These are phyloP conservation scores for Podaxis rugospora DNA, from an alignment of 768 basidiomycete genomes.

Conservation along the genomic window DNA sequence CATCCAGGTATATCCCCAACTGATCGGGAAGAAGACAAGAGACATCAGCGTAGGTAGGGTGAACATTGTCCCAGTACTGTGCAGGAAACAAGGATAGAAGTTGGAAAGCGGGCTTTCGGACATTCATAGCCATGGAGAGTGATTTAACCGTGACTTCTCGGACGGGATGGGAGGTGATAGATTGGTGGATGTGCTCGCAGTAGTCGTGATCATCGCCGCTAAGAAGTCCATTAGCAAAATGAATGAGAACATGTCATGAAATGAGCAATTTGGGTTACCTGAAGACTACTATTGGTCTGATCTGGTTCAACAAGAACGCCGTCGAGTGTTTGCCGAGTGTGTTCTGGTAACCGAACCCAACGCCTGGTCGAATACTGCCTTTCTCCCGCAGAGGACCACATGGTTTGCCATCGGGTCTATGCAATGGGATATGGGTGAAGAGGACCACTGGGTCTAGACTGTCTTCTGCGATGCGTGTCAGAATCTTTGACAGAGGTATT, in stretches of 20 bases:
- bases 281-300: conserved; percentile 69
- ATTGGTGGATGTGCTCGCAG: conserved; percentile 65
- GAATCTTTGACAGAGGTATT: neutral
- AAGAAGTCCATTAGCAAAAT: conserved; percentile 12
- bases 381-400: conserved; percentile 81
- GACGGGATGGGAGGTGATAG: conserved; percentile 20
- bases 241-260: neutral
- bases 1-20: conserved; percentile 64
- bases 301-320: conserved; percentile 55
- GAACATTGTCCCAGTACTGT: conserved; percentile 9
- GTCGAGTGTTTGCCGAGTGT: conserved; percentile 66
- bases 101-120: conserved; percentile 84
- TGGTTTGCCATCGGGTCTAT: conserved; percentile 55
- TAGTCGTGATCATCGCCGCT: conserved; percentile 97
- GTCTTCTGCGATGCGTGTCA: conserved; percentile 19
- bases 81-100: conserved; percentile 65
- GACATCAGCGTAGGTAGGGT: conserved; percentile 42
- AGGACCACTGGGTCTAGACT: conserved; percentile 54
- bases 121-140: conserved; percentile 86
- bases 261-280: conserved; percentile 42
- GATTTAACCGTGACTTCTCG: conserved; percentile 87
- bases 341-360: conserved; percentile 83
- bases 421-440: conserved; percentile 88
- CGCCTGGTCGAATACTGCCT: conserved; percentile 67
- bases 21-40: conserved; percentile 86